A percentile compares a stretch with the other conserved stretches of the same genome.
Conservation (phyloP, 768 basidiomycete species). For the Russula earlei region DNA sequence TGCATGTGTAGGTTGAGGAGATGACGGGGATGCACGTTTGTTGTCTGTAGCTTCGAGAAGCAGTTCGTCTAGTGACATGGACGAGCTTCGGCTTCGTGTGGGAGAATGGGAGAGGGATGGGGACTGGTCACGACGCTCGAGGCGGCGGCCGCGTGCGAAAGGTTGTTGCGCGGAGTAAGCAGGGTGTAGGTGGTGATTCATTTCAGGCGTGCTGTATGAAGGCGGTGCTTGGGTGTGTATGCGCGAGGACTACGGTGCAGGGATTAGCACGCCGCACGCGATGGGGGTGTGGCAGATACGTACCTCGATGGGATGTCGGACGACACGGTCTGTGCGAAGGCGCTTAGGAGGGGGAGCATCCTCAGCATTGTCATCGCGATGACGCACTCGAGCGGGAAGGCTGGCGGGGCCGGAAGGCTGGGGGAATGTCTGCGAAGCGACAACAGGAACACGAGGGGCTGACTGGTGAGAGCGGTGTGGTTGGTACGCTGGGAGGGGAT, state of each 20-base stretch:
- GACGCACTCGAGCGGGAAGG: slow-evolving; percentile 32
- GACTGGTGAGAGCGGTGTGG: slow-evolving; percentile 6
- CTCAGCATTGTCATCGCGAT: slow-evolving; percentile 37
- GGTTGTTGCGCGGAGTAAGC: slow-evolving; percentile 21
- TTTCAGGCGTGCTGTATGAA: slow-evolving; percentile 18
- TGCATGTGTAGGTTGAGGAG: slow-evolving; percentile 22
- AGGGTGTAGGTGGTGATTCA: slow-evolving; percentile 23
- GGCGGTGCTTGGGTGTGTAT: slow-evolving; percentile 20
- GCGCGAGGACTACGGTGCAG: slow-evolving; percentile 18
- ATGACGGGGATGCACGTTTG: slow-evolving; percentile 24
- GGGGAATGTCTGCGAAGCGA: slow-evolving; percentile 24
- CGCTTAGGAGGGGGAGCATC: slow-evolving; percentile 43
- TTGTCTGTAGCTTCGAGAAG: slow-evolving; percentile 36
- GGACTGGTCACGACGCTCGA: slow-evolving; percentile 14
- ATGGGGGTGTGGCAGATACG: slow-evolving; percentile 13
- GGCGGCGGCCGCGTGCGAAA: slow-evolving; percentile 22
- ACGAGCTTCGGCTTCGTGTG: slow-evolving; percentile 29
- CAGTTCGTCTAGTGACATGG: slow-evolving; percentile 38
- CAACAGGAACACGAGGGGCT: neutral
- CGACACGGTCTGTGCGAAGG: slow-evolving; percentile 31
- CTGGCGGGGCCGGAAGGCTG: slow-evolving; percentile 35
- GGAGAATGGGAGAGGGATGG: slow-evolving; percentile 28
- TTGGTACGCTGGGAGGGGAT: slow-evolving; percentile 10
- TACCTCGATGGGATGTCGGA: slow-evolving; percentile 26
- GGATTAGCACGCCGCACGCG: neutral